phyloP scores from a whole-genome alignment of 371 early-diverging fungal genomes.

The Actinomortierella ambigua region DNA sequence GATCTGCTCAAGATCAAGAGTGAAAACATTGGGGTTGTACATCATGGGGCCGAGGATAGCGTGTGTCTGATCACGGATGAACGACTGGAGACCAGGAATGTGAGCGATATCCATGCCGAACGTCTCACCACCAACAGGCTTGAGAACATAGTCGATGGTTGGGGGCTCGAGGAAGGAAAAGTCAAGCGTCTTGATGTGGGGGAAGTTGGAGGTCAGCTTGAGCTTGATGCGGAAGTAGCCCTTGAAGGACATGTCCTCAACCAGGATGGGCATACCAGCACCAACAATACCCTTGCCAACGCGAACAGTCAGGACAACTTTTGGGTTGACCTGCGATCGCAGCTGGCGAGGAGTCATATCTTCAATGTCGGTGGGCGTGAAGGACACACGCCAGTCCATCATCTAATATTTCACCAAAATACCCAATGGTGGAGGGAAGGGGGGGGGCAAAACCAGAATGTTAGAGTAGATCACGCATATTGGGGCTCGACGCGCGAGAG shows the following conservation, averaged over 20 bases:
- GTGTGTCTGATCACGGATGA: constrained; percentile 82
- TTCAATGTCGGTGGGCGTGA: constrained; percentile 79
- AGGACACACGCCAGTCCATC: constrained; percentile 94
- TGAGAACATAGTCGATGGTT: constrained; percentile 88
- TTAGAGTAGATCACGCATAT: too few relatives aligned
- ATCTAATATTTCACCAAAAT: constrained; percentile 48
- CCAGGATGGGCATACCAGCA: constrained; percentile 89
- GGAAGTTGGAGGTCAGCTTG: constrained; percentile 84
- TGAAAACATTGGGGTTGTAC: constrained; percentile 84
- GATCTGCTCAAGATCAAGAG: constrained; percentile 82
- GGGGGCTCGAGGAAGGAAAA: constrained; percentile 91
- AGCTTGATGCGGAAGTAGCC: constrained; percentile 84
- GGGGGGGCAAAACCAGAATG: background rate
- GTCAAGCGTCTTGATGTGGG: constrained; percentile 87
- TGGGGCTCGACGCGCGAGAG: too few relatives aligned
- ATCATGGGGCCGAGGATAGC: constrained; percentile 81
- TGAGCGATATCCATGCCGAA: constrained; percentile 84
- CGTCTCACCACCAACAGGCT: constrained; percentile 90
- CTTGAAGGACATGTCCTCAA: constrained; percentile 90
- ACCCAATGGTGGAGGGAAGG: background rate
- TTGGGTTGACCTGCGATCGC: constrained; percentile 80
- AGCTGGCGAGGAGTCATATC: constrained; percentile 69
- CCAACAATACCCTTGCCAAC: constrained; percentile 90
- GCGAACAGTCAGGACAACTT: constrained; percentile 90
- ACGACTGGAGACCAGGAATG: constrained; percentile 82